Evolutionary conservation across 495 filamentous ascomycete genomes (phyloP), one percentile per base, ranked within the genome.

Genomic region (Neurospora tetrasperma): DNA sequence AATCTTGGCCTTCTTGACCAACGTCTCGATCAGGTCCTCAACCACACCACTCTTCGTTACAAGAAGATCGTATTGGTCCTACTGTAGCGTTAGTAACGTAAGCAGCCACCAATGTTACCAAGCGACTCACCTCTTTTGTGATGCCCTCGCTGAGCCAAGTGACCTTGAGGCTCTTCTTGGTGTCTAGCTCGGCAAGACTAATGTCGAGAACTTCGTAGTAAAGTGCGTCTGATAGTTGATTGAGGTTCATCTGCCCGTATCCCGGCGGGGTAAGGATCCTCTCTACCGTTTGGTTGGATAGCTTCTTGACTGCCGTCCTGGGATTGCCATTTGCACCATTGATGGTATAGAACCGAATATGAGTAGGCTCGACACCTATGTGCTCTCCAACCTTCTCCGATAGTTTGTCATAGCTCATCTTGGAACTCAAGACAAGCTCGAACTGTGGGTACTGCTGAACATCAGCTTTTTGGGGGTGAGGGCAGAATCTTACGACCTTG

Each of bases 201-300:
- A 97, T 94, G 68, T 99, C 96, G 40, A 99, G 83, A 18, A 97
- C 87, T 80, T 99, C 96, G 74, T 93, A 98, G 80, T 89, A 97
- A 40, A 99, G 82, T 10, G 89, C 87, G 80, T 98, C 94, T 39
- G 85, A 77, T 42, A 90, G 86, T 76, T 93, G 92, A 78, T 89
- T 90, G 76, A 85, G 88, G 73, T 87, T 91, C 46, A 85, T 74
- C 48, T 82, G 80, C 2, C 79, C 80, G 69, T 84, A 85, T 3
- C 81, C 82, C 38, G 89, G 84, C 18, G 91, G 89, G 71, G 83
- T 89, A 10, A 98, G 85, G 59, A 97, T 94, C 70, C 86, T 87
- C 59, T 84, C 82, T 5, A 98, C 85, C 8, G 85, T 96, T 73
- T 88, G 86, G 74, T 82, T 89, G 59, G 85, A 85, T 18, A 75